These are phyloP conservation scores for Ambrosiella cleistominuta DNA, from an alignment of 2,329 filamentous ascomycete genomes.

Conservation along the genomic window DNA sequence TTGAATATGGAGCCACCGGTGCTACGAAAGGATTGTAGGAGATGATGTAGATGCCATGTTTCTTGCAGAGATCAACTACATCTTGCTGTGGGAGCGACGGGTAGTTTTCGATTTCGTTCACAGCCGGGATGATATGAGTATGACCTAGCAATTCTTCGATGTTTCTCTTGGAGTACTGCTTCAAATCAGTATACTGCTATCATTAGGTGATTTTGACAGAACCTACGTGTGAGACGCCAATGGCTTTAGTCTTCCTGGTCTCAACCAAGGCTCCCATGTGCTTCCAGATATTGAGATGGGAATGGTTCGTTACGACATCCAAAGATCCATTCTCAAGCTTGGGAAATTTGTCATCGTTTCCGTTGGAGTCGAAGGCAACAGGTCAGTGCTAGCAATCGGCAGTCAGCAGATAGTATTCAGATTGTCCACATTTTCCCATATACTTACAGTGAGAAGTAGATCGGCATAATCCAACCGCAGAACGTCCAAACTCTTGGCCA, in stretches of 20 bases:
- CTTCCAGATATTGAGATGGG: slow-evolving; percentile 34
- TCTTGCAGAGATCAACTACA: slow-evolving; percentile 37
- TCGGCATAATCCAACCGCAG: slow-evolving; percentile 70
- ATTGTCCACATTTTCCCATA: not conserved
- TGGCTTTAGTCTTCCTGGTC: slow-evolving; percentile 25
- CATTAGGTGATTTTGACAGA: slow-evolving; percentile 19
- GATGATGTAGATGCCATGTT: slow-evolving; percentile 41
- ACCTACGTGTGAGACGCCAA: slow-evolving; percentile 36
- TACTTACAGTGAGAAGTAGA: slow-evolving; percentile 47
- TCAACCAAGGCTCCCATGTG: slow-evolving; percentile 24
- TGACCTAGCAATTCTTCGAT: slow-evolving; percentile 30
- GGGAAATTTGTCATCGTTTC: slow-evolving; percentile 58
- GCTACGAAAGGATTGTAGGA: slow-evolving; percentile 49
- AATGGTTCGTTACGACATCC: slow-evolving; percentile 51
- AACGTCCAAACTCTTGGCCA: slow-evolving; percentile 55
- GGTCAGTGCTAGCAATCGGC: slow-evolving; percentile 48
- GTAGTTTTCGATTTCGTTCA: slow-evolving; percentile 54
- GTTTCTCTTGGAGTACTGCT: slow-evolving; percentile 36
- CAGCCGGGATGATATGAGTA: slow-evolving; percentile 38
- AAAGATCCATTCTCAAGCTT: slow-evolving; percentile 55
- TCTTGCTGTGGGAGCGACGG: slow-evolving; percentile 46
- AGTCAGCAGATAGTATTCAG: not conserved
- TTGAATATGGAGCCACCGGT: slow-evolving; percentile 47
- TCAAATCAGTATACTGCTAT: not conserved
- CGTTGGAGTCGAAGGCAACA: slow-evolving; percentile 60